phyloP scores from a whole-genome alignment of 306 rosid species.

The Inga oerstediana region DNA sequence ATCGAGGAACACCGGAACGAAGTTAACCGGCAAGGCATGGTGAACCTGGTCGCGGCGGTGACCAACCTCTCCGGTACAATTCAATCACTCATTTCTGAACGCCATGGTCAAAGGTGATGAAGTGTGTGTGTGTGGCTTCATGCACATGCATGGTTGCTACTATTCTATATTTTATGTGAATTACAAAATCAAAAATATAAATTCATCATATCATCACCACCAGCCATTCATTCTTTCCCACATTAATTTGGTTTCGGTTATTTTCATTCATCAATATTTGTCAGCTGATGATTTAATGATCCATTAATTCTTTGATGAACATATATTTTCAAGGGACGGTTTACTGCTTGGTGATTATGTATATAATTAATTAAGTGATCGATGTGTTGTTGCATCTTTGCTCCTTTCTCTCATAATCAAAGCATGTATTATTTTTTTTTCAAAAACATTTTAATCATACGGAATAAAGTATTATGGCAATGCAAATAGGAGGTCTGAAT shows the following conservation, averaged over 20 bases:
- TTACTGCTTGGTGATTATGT: constrained; percentile 39
- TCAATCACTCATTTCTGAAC: constrained; percentile 53
- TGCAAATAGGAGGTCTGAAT: background rate
- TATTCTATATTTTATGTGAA: constrained; percentile 9
- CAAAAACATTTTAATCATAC: background rate
- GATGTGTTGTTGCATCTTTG: background rate
- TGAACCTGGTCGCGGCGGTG: constrained; percentile 52
- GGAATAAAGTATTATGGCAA: background rate
- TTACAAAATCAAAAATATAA: constrained; percentile 1
- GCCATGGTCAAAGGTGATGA: constrained; percentile 47
- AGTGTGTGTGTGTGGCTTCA: background rate
- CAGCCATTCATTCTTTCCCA: constrained; percentile 35
- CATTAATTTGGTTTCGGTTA: constrained; percentile 38
- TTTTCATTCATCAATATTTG: constrained; percentile 34
- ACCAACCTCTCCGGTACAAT: constrained; percentile 65
- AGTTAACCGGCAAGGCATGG: constrained; percentile 56
- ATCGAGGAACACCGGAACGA: constrained; percentile 56
- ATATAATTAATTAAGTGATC: constrained; percentile 28
- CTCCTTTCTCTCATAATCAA: background rate
- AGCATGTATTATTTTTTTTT: background rate
- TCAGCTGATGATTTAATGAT: background rate
- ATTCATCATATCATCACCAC: constrained; percentile 1
- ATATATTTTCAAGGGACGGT: constrained; percentile 29
- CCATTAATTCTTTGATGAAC: constrained; percentile 39
- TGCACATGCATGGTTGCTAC: background rate